Evolutionary conservation across 768 basidiomycete species (phyloP).

Genomic region (Mycena haematopus): DNA sequence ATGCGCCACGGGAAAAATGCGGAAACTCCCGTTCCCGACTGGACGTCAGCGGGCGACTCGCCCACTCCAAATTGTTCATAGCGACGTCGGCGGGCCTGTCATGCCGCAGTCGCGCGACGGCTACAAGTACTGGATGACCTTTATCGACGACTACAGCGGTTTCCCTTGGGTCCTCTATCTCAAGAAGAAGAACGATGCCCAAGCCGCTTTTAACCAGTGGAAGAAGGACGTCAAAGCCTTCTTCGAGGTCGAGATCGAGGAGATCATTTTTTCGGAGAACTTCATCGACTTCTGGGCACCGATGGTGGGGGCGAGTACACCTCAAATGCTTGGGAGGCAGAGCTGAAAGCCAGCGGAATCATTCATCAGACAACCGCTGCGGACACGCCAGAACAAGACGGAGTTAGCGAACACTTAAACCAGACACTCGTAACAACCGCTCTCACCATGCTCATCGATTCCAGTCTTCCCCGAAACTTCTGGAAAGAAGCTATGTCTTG

Average conservation of each 20-base stretch:
- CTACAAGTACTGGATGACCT: not conserved
- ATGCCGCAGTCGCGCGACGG: not conserved
- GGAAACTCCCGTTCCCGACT: not conserved
- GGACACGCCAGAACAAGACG: not conserved
- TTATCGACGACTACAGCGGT: not conserved
- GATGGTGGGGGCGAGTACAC: not conserved
- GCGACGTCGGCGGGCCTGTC: constrained; percentile 4
- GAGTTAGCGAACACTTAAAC: not conserved
- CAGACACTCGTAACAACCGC: not conserved
- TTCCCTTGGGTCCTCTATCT: not conserved
- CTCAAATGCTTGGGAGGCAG: not conserved
- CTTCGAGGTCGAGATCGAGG: not conserved
- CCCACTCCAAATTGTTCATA: not conserved
- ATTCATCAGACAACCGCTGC: not conserved
- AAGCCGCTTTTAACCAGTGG: not conserved
- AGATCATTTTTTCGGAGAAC: not conserved
- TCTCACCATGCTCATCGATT: not conserved
- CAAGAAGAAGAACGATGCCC: not conserved
- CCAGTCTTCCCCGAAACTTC: not conserved
- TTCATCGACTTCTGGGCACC: not conserved
- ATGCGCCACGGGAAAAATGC: no score
- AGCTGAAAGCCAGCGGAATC: not conserved
- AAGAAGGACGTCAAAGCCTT: not conserved
- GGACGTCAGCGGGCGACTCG: not conserved
- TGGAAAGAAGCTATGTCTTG: no score